phyloP scores from a whole-genome alignment of 2,329 filamentous ascomycete genomes.

The Sclerotinia borealis region DNA sequence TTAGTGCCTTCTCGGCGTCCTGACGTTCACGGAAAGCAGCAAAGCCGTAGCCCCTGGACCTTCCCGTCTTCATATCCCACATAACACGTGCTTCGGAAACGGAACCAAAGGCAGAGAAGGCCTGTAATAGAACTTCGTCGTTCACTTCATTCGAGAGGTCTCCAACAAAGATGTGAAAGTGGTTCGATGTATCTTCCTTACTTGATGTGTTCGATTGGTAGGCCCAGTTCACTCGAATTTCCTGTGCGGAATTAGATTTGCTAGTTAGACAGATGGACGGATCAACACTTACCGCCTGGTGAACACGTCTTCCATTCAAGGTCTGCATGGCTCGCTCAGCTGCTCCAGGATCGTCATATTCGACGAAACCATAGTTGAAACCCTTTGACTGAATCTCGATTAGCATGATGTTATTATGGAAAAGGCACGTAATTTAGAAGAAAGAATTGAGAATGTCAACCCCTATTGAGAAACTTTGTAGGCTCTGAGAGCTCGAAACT shows the following conservation, averaged over 20 bases:
- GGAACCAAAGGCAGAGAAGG: slow-evolving; percentile 90
- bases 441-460: slow-evolving; percentile 20
- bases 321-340: slow-evolving; percentile 97
- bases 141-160: slow-evolving; percentile 98
- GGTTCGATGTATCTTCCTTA: slow-evolving; percentile 96
- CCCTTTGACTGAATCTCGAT: slow-evolving; percentile 70
- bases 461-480: slow-evolving; percentile 22
- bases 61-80: slow-evolving; percentile 99
- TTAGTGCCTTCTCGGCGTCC: slow-evolving; percentile 93
- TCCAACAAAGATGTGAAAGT: slow-evolving; percentile 98
- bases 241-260: slow-evolving; percentile 44
- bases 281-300: slow-evolving; percentile 70
- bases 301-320: slow-evolving; percentile 88
- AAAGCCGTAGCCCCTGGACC: slow-evolving; percentile 95
- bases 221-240: slow-evolving; percentile 99
- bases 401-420: slow-evolving; percentile 27
- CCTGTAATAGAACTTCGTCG: slow-evolving; percentile 86
- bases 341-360: slow-evolving; percentile 95
- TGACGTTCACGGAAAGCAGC: slow-evolving; percentile 91
- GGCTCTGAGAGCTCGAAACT: slow-evolving; percentile 11
- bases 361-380: slow-evolving; percentile 98
- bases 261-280: not conserved
- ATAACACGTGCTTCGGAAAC: slow-evolving; percentile 98
- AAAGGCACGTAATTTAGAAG: not conserved
- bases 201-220: slow-evolving; percentile 92